Evolutionary conservation across 106 monocot species (phyloP).

Genomic region (Agapanthus africanus): DNA sequence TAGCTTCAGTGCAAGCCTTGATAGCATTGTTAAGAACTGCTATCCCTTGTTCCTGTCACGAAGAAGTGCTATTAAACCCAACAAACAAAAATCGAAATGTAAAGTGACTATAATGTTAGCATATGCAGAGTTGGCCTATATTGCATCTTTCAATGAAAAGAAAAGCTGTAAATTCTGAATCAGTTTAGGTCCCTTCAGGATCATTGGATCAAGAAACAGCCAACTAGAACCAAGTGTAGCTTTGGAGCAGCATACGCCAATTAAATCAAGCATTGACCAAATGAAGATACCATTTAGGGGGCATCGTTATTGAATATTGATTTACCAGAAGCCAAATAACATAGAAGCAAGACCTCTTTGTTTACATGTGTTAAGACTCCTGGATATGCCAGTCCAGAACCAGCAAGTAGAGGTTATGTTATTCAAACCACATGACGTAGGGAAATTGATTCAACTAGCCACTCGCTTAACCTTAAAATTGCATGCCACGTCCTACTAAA

Average conservation of each 20-base stretch:
- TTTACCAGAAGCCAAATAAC: not conserved
- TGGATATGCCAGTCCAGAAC: not conserved
- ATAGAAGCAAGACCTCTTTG: not conserved
- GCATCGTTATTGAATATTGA: not conserved
- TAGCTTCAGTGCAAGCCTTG: slow-evolving; percentile 60
- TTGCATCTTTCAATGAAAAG: too few species aligned
- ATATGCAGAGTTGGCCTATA: not conserved
- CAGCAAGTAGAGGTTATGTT: not conserved
- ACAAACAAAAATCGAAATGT: not conserved
- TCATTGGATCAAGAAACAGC: not conserved
- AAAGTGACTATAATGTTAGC: not conserved
- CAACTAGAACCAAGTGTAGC: not conserved
- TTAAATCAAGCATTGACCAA: not conserved
- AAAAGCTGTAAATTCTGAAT: not conserved
- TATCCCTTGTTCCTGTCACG: slow-evolving; percentile 74
- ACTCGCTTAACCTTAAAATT: not conserved
- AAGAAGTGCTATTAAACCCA: not conserved
- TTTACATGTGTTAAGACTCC: not conserved
- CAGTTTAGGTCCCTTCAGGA: too few species aligned
- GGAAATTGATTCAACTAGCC: not conserved
- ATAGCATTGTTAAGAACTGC: slow-evolving; percentile 58
- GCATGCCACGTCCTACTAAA: not conserved
- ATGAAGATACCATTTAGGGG: not conserved
- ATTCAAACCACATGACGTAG: not conserved
- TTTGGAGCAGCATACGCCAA: not conserved